phyloP scores from a whole-genome alignment of 2,329 filamentous ascomycete genomes.

The Xylaria sp. region DNA sequence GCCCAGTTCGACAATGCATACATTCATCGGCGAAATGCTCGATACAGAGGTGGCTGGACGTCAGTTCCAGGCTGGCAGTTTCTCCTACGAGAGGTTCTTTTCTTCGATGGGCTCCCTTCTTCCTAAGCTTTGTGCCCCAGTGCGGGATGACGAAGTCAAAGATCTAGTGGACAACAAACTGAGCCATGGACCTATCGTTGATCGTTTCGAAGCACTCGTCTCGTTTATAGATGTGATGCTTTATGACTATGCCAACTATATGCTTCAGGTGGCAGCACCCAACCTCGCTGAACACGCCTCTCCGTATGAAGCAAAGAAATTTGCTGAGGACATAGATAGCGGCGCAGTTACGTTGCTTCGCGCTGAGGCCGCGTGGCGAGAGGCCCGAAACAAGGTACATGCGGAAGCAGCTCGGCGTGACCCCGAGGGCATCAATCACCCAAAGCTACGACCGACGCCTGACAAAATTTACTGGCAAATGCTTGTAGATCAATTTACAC shows the following conservation, averaged over 20 bases:
- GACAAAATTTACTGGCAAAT: conserved; percentile 81
- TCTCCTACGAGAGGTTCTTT: conserved; percentile 86
- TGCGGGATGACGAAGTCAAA: conserved; percentile 81
- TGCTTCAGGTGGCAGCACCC: conserved; percentile 77
- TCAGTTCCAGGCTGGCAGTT: conserved; percentile 76
- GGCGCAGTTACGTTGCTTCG: conserved; percentile 65
- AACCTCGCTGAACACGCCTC: conserved; percentile 76
- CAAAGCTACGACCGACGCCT: conserved; percentile 70
- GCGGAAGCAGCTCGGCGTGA: conserved; percentile 75
- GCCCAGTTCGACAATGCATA: conserved; percentile 77
- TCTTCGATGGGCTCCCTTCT: conserved; percentile 78
- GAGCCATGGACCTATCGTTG: conserved; percentile 72
- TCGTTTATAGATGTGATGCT: conserved; percentile 81
- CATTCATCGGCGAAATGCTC: conserved; percentile 78
- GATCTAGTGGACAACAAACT: conserved; percentile 72
- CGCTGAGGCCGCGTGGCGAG: conserved; percentile 74
- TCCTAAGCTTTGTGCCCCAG: conserved; percentile 82
- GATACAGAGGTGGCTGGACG: conserved; percentile 77
- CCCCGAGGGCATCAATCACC: conserved; percentile 72
- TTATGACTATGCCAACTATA: conserved; percentile 84
- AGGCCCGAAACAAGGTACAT: conserved; percentile 71
- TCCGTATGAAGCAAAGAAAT: conserved; percentile 79
- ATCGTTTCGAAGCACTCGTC: conserved; percentile 79
- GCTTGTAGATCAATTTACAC: conserved; percentile 79
- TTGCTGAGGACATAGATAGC: conserved; percentile 71